A percentile compares a stretch with the other conserved stretches of the same genome.
phyloP scores from a whole-genome alignment of 2,329 filamentous ascomycete species.

The Fusarium sp. region DNA sequence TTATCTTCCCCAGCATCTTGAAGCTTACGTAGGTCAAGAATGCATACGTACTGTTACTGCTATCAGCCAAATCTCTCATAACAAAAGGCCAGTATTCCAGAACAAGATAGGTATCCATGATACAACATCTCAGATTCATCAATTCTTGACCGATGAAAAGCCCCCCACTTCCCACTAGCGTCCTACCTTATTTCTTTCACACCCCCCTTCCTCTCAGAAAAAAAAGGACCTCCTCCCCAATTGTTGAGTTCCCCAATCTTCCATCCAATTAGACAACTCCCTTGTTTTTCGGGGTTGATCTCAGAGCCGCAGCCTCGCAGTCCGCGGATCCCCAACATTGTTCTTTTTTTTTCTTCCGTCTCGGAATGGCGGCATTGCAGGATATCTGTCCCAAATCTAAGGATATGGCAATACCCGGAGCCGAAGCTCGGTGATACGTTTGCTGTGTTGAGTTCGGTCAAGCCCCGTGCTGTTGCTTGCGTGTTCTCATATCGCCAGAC shows the following conservation, averaged over 20 bases:
- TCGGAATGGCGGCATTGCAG: constrained; percentile 9
- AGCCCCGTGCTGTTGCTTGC: neutral
- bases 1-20: constrained; percentile 15
- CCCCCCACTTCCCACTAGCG: constrained; percentile 38
- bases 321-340: constrained; percentile 45
- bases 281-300: constrained; percentile 14
- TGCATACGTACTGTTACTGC: neutral
- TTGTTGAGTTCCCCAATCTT: constrained; percentile 48
- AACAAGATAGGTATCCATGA: neutral
- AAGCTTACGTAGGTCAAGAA: neutral
- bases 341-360: neutral
- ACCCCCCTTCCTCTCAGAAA: constrained; percentile 2
- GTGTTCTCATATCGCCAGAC: neutral
- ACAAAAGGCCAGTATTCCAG: neutral
- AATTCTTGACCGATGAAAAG: neutral
- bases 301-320: constrained; percentile 42
- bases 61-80: neutral
- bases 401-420: constrained; percentile 9
- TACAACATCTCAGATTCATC: constrained; percentile 16
- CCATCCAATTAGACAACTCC: constrained; percentile 36
- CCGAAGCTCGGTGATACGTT: constrained; percentile 22
- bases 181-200: constrained; percentile 36
- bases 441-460: constrained; percentile 1
- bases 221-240: constrained; percentile 45
- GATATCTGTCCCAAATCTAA: neutral